Evolutionary conservation across 371 early-diverging fungal genomes (phyloP), one percentile per base, ranked within the genome.

Genomic region (Mortierella sp.): DNA sequence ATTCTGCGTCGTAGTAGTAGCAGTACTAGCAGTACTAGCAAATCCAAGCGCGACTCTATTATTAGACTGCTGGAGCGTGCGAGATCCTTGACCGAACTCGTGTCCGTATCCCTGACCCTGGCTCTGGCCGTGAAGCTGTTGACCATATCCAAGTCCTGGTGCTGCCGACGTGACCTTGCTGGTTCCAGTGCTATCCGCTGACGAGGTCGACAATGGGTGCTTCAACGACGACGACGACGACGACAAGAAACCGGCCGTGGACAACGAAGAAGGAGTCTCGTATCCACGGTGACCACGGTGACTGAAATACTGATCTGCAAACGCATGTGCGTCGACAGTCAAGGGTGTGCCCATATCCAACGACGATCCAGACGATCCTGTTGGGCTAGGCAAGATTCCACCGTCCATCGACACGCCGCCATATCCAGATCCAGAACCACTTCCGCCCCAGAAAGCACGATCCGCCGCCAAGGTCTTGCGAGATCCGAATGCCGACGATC

Each of bases 221-320:
- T 45, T 70, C 37, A 24, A 31, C 0, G 76, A n/a, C 22, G 70
- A 39, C 13, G 22, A 39, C 37, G 19, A 31, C 0, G 76, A n/a
- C 22, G 70, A 39, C 13, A n/a, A 39, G 44, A 72, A 64, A 26
- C 68, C 64, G 7, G 64, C 37, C 2, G 79, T 40, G 9, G 67
- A 44, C 8, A 76, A 29, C 10, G 77, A 48, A 34, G 76, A 73
- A 14, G 77, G 77, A 2, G 81, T 53, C 0, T 80, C 81, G 44
- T 76, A 80, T 47, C 70, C 73, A 40, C 77, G 76, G 26, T 80
- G 76, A 19, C 63, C 52, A 24, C 81, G 79, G 22, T 53, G 29
- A 47, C 79, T 80, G 44, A 80, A 80, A 39, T 80, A 80, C 26
- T 80, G 81, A 26, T 80, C 81, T 19, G 81, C 81, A 76, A 80